Evolutionary conservation across 228 moss, liverwort and hornwort genomes (phyloP).

Genomic region (Sphagnum magellanicum): DNA sequence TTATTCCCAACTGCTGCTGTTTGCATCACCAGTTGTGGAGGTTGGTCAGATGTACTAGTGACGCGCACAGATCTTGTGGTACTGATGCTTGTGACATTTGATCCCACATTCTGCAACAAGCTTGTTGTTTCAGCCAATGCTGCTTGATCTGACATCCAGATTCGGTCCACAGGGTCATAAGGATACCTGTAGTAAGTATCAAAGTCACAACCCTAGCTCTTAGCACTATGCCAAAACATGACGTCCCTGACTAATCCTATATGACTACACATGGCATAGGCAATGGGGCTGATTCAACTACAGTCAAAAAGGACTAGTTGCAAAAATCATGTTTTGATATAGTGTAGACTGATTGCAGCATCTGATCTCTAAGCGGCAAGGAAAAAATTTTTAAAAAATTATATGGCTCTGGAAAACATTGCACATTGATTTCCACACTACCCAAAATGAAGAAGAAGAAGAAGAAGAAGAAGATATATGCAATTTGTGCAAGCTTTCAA

Average conservation of each 20-base stretch:
- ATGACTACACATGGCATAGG: too few species aligned
- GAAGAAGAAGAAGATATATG: neutral
- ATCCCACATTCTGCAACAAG: conserved; percentile 16
- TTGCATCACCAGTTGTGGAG: conserved; percentile 40
- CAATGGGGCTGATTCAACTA: too few species aligned
- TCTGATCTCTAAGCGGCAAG: too few species aligned
- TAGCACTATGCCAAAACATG: too few species aligned
- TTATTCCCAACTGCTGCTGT: conserved; percentile 26
- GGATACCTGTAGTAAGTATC: conserved; percentile 22
- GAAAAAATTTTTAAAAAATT: too few species aligned
- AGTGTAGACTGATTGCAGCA: too few species aligned
- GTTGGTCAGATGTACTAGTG: conserved; percentile 1
- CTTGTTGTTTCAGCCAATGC: conserved; percentile 3
- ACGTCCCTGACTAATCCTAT: too few species aligned
- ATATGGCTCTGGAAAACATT: too few species aligned
- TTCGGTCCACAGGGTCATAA: conserved; percentile 39
- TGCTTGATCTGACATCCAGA: conserved; percentile 37
- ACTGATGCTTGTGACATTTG: conserved; percentile 10
- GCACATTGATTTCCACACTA: too few species aligned
- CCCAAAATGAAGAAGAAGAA: too few species aligned
- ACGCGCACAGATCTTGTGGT: conserved; percentile 17
- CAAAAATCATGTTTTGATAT: too few species aligned
- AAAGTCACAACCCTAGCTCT: neutral
- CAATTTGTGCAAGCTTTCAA: neutral
- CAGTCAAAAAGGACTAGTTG: too few species aligned